Evolutionary conservation across 495 filamentous ascomycete species (phyloP).

Genomic region (Saxophila tyrrhenica): DNA sequence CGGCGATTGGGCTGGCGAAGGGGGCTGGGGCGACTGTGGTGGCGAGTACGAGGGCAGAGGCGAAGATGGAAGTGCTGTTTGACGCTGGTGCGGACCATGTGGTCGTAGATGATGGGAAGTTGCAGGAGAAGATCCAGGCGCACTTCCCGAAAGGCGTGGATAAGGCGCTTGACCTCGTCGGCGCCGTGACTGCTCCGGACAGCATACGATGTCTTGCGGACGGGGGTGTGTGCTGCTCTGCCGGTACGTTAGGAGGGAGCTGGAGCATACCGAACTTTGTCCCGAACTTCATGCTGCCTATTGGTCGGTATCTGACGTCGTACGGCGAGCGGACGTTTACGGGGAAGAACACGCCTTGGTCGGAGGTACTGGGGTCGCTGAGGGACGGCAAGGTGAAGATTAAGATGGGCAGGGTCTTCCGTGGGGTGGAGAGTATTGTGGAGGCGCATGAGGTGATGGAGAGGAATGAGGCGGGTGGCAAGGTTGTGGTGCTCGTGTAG

Average conservation of each 20-base stretch:
- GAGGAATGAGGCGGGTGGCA: not conserved
- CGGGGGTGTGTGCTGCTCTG: not conserved
- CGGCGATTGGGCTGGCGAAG: not conserved
- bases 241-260: not conserved
- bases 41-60: not conserved
- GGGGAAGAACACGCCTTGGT: not conserved
- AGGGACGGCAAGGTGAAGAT: not conserved
- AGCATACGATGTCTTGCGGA: not conserved
- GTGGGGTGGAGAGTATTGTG: not conserved
- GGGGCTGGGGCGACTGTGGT: not conserved
- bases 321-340: not conserved
- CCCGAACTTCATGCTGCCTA: not conserved
- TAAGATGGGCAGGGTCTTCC: not conserved
- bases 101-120: not conserved
- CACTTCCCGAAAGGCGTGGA: not conserved
- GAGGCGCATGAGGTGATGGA: not conserved
- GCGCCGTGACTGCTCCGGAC: not conserved
- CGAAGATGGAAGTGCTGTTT: not conserved
- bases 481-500: not conserved
- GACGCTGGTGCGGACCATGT: not conserved
- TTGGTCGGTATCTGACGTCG: not conserved
- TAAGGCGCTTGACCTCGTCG: not conserved
- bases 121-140: not conserved
- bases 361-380: not conserved
- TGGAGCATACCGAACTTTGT: not conserved